Evolutionary conservation across 2,329 filamentous ascomycete species (phyloP), one percentile per base, ranked within the genome.

Genomic region (Fusarium napiforme): DNA sequence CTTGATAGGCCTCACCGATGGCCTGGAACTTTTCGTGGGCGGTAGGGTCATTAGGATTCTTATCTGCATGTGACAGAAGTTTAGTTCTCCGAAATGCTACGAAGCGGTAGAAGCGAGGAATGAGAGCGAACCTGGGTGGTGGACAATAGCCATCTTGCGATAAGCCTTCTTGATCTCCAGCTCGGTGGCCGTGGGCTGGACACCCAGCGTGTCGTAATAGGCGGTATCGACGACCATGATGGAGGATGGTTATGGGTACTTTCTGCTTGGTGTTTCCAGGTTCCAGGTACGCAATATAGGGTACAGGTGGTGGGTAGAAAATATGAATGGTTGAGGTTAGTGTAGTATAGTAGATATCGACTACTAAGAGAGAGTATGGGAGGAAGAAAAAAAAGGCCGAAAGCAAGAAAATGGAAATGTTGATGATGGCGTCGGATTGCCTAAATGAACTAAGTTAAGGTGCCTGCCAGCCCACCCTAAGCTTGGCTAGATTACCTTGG

Each of bases 131-230:
- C 93, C 93, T 73, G 94, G 94, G 83, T 98, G 96, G 79, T 97
- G 94, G 76, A 95, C 90, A 82, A 98, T 98, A 77, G 96, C 96
- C 76, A 96, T 89, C 85, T 96, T 98, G 81, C 95, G 91, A 84
- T 98, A 98, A 34, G 95, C 95, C 86, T 97, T 97, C 84, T 98
- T 98, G 84, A 98, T 98, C 82, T 98, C 95, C 57, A 97, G 89
- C 82, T 96, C 93, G 43, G 93, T 93, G 36, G 95, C 96, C 63
- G 92, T 94, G 75, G 94, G 92, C 84, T 92, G 87, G 79, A 98
- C 95, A 80, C 93, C 93, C 43, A 98, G 87, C 77, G 90, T 91
- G 84, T 97, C 95, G 84, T 97, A 97, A 84, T 97, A 97, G 77
- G 90, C 86, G 66, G 94, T 97, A 83, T 97, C 94, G 78, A 93